A percentile compares a stretch with the other conserved stretches of the same genome.
phyloP scores from a whole-genome alignment of 768 basidiomycete genomes.

The Termitomyces sp. region DNA sequence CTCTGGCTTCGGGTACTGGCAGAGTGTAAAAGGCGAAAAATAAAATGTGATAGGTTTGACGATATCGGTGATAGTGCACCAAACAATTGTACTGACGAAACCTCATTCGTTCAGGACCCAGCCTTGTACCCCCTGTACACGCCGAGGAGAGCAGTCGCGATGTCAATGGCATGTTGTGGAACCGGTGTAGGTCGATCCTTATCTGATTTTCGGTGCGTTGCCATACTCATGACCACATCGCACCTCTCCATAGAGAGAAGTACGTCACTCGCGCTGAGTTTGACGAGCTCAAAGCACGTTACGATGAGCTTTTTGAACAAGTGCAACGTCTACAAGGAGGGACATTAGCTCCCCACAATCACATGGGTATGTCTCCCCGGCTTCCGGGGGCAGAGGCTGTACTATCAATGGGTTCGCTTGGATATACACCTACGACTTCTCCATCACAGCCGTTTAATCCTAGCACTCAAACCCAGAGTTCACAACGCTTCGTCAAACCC shows the following conservation, averaged over 20 bases:
- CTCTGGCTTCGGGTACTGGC: slow-evolving; percentile 17
- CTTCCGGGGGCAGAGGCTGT: slow-evolving; percentile 31
- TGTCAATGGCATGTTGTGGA: slow-evolving; percentile 85
- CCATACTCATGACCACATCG: slow-evolving; percentile 6
- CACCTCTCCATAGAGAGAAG: slow-evolving; percentile 55
- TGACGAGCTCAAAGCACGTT: slow-evolving; percentile 64
- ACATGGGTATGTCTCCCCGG: slow-evolving; percentile 23
- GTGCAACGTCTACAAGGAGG: slow-evolving; percentile 43
- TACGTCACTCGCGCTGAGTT: slow-evolving; percentile 76
- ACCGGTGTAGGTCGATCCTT: slow-evolving; percentile 56
- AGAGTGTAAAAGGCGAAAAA: slow-evolving; percentile 87
- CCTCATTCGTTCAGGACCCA: slow-evolving; percentile 45
- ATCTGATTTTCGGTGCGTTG: slow-evolving; percentile 10
- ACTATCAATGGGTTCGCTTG: slow-evolving; percentile 21
- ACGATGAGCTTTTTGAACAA: slow-evolving; percentile 55
- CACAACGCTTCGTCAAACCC: slow-evolving; percentile 22
- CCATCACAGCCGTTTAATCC: slow-evolving; percentile 26
- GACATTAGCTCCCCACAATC: slow-evolving; percentile 24
- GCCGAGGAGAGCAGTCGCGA: slow-evolving; percentile 73
- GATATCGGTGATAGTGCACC: slow-evolving; percentile 11
- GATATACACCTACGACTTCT: slow-evolving; percentile 30
- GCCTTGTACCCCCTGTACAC: slow-evolving; percentile 77
- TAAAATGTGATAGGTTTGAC: slow-evolving; percentile 77
- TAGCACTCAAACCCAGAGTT: slow-evolving; percentile 19
- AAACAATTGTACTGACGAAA: slow-evolving; percentile 7